Base-by-base conservation (phyloP, 78 protist species). In the Dictyostelium intermedium region DNA sequence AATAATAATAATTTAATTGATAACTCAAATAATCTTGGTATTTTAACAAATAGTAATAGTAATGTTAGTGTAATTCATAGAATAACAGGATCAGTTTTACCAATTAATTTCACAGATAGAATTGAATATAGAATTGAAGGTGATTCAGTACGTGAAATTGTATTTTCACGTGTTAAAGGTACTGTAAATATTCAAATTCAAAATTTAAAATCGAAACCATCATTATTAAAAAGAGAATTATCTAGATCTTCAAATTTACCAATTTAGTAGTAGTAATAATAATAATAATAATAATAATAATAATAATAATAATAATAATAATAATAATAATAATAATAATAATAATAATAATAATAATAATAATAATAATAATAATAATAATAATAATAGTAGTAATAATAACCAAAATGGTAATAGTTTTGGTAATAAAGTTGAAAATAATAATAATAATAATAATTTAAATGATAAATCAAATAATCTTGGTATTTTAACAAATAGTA, bases 111-210 rank as follows among this genome's bases (percentile, higher is more conserved):
- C n/a, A 66, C 32, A 16, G 93, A 89, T 47, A 56, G 82, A 78
- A 89, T 89, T 25, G 93, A 89, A 66, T 89, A 80, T 73, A 89
- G 82, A 34, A 89, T 80, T 20, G 93, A 89, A 69, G 93, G 93
- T 69, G 93, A 89, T 37, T 89, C 93, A 14, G 41, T 80, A 61
- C 20, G 86, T n/a, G 93, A 89, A 25, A 80, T 89, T 13, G 35
- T 89, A 27, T 89, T 89, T 35, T 80, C 81, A 3, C 39, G 93
- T 43, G 93, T 47, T 2, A 78, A 89, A 69, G 93, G 93, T 66
- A 74, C 93, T 20, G 93, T 89, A 1, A 78, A 89, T 43, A 37
- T 89, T 13, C 30, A 35, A 10, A 89, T 89, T 20, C 85, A 89
- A 80, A 89, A 35, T n/a, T 53, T 77, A 32, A 53, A 60, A n/a